phyloP scores from a whole-genome alignment of 352 stramenopile species.

The Phytophthora capsici region DNA sequence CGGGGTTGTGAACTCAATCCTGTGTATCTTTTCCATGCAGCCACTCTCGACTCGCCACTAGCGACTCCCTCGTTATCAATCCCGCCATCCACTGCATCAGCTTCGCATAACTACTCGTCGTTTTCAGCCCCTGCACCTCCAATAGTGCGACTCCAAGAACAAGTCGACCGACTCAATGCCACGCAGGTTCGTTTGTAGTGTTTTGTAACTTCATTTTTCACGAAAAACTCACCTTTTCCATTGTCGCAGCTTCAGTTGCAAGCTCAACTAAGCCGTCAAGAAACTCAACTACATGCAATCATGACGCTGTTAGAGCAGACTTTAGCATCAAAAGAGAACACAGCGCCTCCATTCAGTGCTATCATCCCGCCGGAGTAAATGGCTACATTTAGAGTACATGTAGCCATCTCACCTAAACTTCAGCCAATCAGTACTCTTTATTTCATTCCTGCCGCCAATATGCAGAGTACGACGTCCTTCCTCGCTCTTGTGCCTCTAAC shows the following conservation, averaged over 20 bases:
- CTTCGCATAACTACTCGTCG: constrained; percentile 27
- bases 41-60: constrained; percentile 40
- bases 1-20: background rate
- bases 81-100: constrained; percentile 23
- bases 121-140: constrained; percentile 25
- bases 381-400: constrained; percentile 32
- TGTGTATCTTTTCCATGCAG: background rate
- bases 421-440: constrained; percentile 11
- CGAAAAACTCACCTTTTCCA: background rate
- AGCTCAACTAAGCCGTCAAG: constrained; percentile 59
- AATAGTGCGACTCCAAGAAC: constrained; percentile 47
- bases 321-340: constrained; percentile 19
- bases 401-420: constrained; percentile 18
- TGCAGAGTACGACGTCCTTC: constrained; percentile 29
- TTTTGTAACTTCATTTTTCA: background rate
- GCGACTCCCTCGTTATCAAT: constrained; percentile 22
- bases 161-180: constrained; percentile 60
- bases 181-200: constrained; percentile 52
- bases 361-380: constrained; percentile 47
- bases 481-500: background rate
- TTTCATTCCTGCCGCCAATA: constrained; percentile 15
- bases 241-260: constrained; percentile 53
- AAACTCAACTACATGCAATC: constrained; percentile 66
- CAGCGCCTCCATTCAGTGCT: constrained; percentile 53
- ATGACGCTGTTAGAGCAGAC: constrained; percentile 47